Base-by-base conservation (phyloP, 768 basidiomycete genomes). In the Steccherinum ochraceum region DNA sequence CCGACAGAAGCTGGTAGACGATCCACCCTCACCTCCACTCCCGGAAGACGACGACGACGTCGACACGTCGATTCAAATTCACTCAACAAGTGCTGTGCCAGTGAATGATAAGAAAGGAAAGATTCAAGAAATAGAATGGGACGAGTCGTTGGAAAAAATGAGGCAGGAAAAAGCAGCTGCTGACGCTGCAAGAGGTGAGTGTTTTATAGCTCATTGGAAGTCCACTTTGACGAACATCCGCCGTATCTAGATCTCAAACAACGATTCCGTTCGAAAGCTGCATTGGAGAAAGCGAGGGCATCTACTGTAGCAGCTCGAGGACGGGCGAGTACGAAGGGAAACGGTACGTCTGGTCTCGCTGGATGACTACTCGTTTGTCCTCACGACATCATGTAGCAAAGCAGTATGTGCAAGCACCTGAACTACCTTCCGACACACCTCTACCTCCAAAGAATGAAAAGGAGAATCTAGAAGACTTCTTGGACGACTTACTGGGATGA, bases 171-270 rank as follows among this genome's bases (percentile, higher is more conserved):
- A 89, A 59, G 76, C 77, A 1, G 75, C 77, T 4, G 87, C 88
- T 0, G 88, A 90, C 52, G 89, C 89, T 12, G 77, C 77, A 20
- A 72, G 86, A 74, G 89, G 89, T 87, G 48, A 41, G 71, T 59
- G 4, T 16, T 49, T n/a, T 5, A 13, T 35, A 19, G 41, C 35
- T 11, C 49, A 13, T 19, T 27, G 24, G 5, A 2, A n/a, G 43
- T 40, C 25, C 21, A 26, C 25, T 3, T 12, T 25, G 20, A 24
- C 18, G 21, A 50, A 24, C 16, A 23, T 30, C 18, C 12, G 25
- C n/a, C n/a, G n/a, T 20, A 16, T 30, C 19, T 49, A 69, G 67
- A 67, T 30, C 25, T 69, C 40, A 69, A 69, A 42, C 55, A 54
- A 10, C 59, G 67, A 7, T 65, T 68, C 25, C 56, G 64, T n/a